Percentiles rank a stretch among this genome's conserved stretches.
These are phyloP conservation scores for Gaeumannomyces tritici DNA, from an alignment of 2,329 filamentous ascomycete species.

Conservation along the genomic window DNA sequence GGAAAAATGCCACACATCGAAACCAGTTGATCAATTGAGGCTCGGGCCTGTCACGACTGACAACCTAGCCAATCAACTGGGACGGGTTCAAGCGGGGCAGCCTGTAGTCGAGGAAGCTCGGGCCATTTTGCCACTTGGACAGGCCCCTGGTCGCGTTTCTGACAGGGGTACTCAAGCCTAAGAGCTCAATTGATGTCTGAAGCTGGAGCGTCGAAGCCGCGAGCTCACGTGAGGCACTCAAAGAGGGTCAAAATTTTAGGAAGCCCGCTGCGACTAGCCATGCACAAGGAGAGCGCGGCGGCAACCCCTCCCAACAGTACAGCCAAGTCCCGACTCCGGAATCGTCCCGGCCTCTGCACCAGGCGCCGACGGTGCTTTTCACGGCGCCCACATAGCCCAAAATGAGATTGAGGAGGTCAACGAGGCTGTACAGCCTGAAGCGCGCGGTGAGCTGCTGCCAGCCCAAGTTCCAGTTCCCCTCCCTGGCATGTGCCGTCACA, in stretches of 20 bases:
- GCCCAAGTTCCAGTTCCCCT: no score
- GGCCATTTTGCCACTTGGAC: no score
- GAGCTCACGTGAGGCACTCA: background rate
- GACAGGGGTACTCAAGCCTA: background rate
- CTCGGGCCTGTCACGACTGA: no score
- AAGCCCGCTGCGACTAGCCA: background rate
- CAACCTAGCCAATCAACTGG: no score
- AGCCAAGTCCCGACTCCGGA: background rate
- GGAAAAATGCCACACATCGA: no score
- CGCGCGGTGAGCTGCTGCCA: constrained; percentile 44
- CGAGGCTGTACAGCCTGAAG: constrained; percentile 58
- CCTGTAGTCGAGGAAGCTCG: background rate
- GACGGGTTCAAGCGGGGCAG: no score
- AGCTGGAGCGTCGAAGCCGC: background rate
- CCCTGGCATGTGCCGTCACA: background rate
- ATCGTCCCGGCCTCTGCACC: background rate
- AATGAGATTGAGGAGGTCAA: constrained; percentile 44
- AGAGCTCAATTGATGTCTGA: background rate
- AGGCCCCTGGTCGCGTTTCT: background rate
- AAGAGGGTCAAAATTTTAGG: background rate
- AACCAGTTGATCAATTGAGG: no score
- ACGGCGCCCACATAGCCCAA: constrained; percentile 19
- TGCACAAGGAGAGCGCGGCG: background rate
- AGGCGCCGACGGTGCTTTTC: background rate
- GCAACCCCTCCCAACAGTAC: background rate